Percentiles rank a stretch among this genome's conserved stretches.
These are phyloP conservation scores for Ogataea pilisensis DNA, from an alignment of 805 yeast genomes.

Conservation along the genomic window DNA sequence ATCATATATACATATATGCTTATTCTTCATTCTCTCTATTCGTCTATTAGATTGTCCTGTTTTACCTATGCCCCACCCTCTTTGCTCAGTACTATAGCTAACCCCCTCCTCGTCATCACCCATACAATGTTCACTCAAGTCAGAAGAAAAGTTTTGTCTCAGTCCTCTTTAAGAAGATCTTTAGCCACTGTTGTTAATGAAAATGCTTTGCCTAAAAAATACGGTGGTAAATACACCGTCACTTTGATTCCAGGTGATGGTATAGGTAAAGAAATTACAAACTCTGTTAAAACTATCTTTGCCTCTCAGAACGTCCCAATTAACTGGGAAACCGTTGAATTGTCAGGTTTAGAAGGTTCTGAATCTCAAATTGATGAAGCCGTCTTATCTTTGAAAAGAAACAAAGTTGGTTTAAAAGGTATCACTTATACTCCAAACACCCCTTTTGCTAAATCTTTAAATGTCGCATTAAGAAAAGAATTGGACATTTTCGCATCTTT, in stretches of 20 bases:
- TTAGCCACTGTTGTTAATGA: conserved; percentile 30
- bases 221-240: conserved; percentile 92
- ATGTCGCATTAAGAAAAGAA: conserved; percentile 95
- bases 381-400: conserved; percentile 86
- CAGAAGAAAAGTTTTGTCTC: conserved; percentile 16
- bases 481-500: conserved; percentile 93
- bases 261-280: conserved; percentile 93
- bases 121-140: conserved; percentile 23
- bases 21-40: no score
- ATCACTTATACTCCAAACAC: conserved; percentile 87
- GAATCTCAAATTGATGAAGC: conserved; percentile 68
- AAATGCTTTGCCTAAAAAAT: conserved; percentile 68
- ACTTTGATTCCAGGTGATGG: conserved; percentile 98
- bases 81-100: no score
- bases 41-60: no score
- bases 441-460: conserved; percentile 75
- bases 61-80: no score
- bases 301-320: conserved; percentile 84
- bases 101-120: neutral
- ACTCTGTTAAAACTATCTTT: conserved; percentile 88
- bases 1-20: neutral
- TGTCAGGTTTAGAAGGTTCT: conserved; percentile 49
- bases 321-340: conserved; percentile 85
- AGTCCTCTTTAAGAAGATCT: conserved; percentile 21
- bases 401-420: conserved; percentile 96